phyloP scores from a whole-genome alignment of 768 basidiomycete species.

The Psilocybe cyanescens region DNA sequence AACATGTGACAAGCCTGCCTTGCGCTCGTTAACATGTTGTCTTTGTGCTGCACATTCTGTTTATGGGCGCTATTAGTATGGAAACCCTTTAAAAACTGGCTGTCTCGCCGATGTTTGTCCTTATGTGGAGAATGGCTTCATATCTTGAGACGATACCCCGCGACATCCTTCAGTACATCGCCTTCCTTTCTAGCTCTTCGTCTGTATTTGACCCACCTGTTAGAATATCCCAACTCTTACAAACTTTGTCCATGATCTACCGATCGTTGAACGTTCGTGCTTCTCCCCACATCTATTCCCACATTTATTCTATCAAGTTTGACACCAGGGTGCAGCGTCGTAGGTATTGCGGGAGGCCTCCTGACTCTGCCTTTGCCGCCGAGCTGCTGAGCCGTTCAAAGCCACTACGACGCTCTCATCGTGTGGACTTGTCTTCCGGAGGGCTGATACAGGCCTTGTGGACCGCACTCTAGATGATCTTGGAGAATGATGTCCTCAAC shows the following conservation, averaged over 20 bases:
- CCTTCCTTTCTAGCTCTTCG: constrained; percentile 45
- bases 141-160: constrained; percentile 51
- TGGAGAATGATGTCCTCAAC: constrained; percentile 58
- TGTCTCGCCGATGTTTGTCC: not conserved
- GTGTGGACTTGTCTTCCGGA: constrained; percentile 31
- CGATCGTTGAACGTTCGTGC: constrained; percentile 41
- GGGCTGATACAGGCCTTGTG: constrained; percentile 51
- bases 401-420: constrained; percentile 52
- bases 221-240: constrained; percentile 45
- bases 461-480: constrained; percentile 61
- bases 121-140: constrained; percentile 41
- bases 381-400: constrained; percentile 53
- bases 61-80: constrained; percentile 7
- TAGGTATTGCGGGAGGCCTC: constrained; percentile 26
- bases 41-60: not conserved
- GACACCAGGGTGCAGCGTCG: constrained; percentile 37
- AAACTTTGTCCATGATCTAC: constrained; percentile 49
- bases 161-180: constrained; percentile 62
- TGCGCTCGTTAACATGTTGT: not conserved
- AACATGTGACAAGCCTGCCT: not conserved
- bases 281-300: constrained; percentile 60
- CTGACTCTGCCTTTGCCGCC: constrained; percentile 45
- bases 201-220: constrained; percentile 42
- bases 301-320: constrained; percentile 55
- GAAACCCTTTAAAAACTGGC: constrained; percentile 10